Evolutionary conservation across 371 early-diverging fungal genomes (phyloP), one percentile per base, ranked within the genome.

Genomic region (Mortierella sp.): DNA sequence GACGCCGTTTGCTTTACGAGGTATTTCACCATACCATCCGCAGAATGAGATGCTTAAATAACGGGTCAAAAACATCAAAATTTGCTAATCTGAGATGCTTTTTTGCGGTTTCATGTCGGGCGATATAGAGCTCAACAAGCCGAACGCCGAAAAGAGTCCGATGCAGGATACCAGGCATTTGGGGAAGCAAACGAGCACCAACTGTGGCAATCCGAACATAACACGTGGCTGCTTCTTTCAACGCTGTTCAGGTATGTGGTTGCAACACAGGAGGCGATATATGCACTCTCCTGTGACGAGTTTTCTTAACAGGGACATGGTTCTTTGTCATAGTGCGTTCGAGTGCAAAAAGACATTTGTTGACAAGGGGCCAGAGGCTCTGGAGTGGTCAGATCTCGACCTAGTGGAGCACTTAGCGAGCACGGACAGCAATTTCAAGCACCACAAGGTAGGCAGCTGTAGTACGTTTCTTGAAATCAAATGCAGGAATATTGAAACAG

Each of bases 201-300:
- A 30, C 50, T 69, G 24, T 76, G 78, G 78, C 58, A 64, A 39
- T 55, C 70, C 0, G 78, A 76, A 43, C 51, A 70, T n/a, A 60
- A 65, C 12, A 76, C 78, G 17, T 76, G 70, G 70, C 24, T 76
- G 11, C 66, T 76, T 24, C 58, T 76, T 1, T 31, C 54, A 27
- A 64, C 62, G 15, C 75, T 73, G 28, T 63, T 67, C 15, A 44
- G 61, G 72, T 71, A 71, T 5, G 37, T 19, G 2, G 6, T 15
- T 2, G 43, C 14, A n/a, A 0, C n/a, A n/a, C n/a, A n/a, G n/a
- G n/a, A n/a, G n/a, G n/a, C n/a, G n/a, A 34, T 11, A 34, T 4
- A 14, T 34, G 14, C 4, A 1, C 37, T 34, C 2, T 34, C 7
- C 4, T 7, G 7, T 11, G 34, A 11, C 34, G 14, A 11, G 37